Evolutionary conservation across 2,329 filamentous ascomycete species (phyloP).

Genomic region (Emmonsia crescens): DNA sequence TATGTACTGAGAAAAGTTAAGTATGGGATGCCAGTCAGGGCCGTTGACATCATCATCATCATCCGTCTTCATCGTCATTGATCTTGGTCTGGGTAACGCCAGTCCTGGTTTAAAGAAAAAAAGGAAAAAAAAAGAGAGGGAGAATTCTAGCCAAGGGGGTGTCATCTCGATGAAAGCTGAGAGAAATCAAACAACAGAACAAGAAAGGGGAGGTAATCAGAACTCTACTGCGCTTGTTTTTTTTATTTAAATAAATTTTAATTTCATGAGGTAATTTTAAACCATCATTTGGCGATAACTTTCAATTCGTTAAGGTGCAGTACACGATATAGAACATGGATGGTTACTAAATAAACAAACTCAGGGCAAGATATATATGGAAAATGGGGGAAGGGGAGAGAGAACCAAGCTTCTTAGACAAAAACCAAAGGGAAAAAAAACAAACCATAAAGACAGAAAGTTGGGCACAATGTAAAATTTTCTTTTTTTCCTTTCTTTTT

Average conservation of each 20-base stretch:
- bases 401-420: background rate
- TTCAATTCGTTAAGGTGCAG: constrained; percentile 1
- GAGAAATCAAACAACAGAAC: background rate
- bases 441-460: background rate
- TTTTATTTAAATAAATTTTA: background rate
- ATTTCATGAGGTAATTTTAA: background rate
- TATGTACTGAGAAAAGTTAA: no score
- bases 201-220: background rate
- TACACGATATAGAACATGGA: background rate
- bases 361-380: background rate
- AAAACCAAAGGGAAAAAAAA: background rate
- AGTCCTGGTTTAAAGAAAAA: no score
- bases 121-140: no score
- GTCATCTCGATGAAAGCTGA: no score
- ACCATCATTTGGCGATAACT: background rate
- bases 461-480: background rate
- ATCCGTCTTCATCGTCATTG: no score
- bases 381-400: background rate
- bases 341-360: background rate
- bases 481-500: background rate
- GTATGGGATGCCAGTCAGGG: no score
- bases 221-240: background rate
- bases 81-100: no score
- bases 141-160: no score
- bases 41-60: no score